Evolutionary conservation across 345 rosid genomes (phyloP).

Genomic region (Cardamine resedifolia): DNA sequence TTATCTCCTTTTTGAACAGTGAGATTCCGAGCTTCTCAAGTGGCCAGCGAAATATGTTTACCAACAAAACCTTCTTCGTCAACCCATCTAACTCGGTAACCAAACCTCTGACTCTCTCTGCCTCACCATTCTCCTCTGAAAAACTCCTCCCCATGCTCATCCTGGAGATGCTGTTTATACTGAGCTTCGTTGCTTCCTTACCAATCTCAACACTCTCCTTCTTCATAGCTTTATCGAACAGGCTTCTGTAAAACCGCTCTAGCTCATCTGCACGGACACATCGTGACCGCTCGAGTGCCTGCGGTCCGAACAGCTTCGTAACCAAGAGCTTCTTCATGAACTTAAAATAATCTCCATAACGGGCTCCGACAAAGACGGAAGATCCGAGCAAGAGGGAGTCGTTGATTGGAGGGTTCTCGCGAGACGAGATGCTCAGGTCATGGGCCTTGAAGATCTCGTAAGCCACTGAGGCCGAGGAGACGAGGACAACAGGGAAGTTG

Average conservation of each 20-base stretch:
- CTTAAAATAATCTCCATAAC: background rate
- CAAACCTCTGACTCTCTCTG: constrained; percentile 3
- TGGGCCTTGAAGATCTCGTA: constrained; percentile 22
- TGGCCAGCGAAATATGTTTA: background rate
- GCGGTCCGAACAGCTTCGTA: constrained; percentile 8
- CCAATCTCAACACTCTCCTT: constrained; percentile 25
- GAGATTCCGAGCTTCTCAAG: background rate
- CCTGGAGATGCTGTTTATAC: constrained; percentile 23
- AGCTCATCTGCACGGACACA: constrained; percentile 5
- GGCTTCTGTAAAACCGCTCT: background rate
- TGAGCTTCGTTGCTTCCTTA: constrained; percentile 11
- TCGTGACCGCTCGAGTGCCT: constrained; percentile 12
- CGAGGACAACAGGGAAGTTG: constrained; percentile 2
- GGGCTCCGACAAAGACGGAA: background rate
- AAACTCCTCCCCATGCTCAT: constrained; percentile 44
- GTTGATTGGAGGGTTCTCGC: background rate
- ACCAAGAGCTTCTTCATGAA: constrained; percentile 28
- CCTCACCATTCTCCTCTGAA: constrained; percentile 19
- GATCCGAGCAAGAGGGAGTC: constrained; percentile 12
- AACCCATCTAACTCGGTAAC: background rate
- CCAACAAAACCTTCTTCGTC: background rate
- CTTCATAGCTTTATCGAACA: constrained; percentile 12
- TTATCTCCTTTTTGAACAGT: background rate
- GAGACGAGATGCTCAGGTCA: constrained; percentile 3
- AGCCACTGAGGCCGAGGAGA: constrained; percentile 25